Percentiles rank a stretch among this genome's conserved stretches.
phyloP scores from a whole-genome alignment of 305 asterid species.

The Fraxinus velutina region DNA sequence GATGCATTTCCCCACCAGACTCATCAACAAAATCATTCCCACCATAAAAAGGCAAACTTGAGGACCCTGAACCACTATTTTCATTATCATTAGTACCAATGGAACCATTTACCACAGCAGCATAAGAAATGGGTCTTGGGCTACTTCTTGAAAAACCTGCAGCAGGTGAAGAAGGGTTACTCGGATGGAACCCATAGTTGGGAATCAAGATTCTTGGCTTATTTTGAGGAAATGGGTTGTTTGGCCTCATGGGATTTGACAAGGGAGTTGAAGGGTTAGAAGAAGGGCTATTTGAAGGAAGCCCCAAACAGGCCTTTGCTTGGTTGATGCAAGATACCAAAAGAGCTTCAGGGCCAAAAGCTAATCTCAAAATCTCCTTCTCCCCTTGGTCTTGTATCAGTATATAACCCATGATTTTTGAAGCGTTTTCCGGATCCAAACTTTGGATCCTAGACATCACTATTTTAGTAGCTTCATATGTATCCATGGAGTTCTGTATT shows the following conservation, averaged over 20 bases:
- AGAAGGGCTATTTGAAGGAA: constrained; percentile 34
- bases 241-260: constrained; percentile 30
- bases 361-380: constrained; percentile 85
- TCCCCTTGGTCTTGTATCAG: constrained; percentile 86
- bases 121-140: constrained; percentile 53
- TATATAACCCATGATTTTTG: constrained; percentile 82
- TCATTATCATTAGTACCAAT: constrained; percentile 16
- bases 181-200: constrained; percentile 44
- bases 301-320: constrained; percentile 50
- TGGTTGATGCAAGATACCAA: constrained; percentile 50
- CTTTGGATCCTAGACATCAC: constrained; percentile 78
- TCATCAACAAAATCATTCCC: constrained; percentile 40
- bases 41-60: constrained; percentile 51
- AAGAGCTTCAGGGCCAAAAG: constrained; percentile 67
- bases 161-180: constrained; percentile 52
- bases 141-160: constrained; percentile 37
- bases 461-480: constrained; percentile 66
- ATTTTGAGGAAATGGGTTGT: constrained; percentile 43
- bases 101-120: constrained; percentile 49
- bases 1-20: constrained; percentile 28
- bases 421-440: constrained; percentile 84
- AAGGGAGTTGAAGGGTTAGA: constrained; percentile 42
- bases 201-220: constrained; percentile 61
- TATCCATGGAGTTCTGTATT: constrained; percentile 47
- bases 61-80: constrained; percentile 33